A percentile compares a stretch with the other conserved stretches of the same genome.
Evolutionary conservation across 768 basidiomycete genomes (phyloP).

Genomic region (Lactarius akahatsu): DNA sequence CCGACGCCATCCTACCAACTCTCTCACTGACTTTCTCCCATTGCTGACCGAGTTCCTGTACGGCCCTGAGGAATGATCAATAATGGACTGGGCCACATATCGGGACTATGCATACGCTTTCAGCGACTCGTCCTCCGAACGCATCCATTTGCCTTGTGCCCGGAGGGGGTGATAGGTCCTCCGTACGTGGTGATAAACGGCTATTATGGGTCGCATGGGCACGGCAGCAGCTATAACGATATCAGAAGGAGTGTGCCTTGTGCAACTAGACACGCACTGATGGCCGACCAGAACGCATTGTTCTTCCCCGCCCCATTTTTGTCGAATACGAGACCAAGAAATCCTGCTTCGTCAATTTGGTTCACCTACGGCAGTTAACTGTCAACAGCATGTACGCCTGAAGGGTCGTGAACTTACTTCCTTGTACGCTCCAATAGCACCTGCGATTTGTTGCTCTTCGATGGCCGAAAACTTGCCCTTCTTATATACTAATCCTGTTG

Average conservation of each 20-base stretch:
- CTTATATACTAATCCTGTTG: conserved; percentile 75
- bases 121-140: conserved; percentile 62
- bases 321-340: conserved; percentile 66
- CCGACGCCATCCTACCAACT: conserved; percentile 74
- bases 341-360: conserved; percentile 51
- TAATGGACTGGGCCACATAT: background rate
- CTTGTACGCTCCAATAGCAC: conserved; percentile 64
- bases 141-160: conserved; percentile 67
- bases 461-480: conserved; percentile 85
- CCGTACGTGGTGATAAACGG: conserved; percentile 81
- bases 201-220: conserved; percentile 74
- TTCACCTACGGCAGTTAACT: conserved; percentile 42
- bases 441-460: conserved; percentile 64
- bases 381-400: conserved; percentile 5
- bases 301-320: conserved; percentile 57
- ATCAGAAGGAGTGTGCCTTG: background rate
- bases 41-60: conserved; percentile 65
- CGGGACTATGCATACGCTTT: conserved; percentile 48
- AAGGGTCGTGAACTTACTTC: conserved; percentile 42
- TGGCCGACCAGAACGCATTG: conserved; percentile 74
- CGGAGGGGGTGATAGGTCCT: conserved; percentile 67
- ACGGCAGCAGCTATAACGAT: conserved; percentile 57
- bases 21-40: conserved; percentile 75
- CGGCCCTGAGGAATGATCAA: conserved; percentile 49
- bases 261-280: conserved; percentile 51